A percentile compares a stretch with the other conserved stretches of the same genome.
Evolutionary conservation across 805 yeast species (phyloP).

Genomic region (Starmera caribaea): DNA sequence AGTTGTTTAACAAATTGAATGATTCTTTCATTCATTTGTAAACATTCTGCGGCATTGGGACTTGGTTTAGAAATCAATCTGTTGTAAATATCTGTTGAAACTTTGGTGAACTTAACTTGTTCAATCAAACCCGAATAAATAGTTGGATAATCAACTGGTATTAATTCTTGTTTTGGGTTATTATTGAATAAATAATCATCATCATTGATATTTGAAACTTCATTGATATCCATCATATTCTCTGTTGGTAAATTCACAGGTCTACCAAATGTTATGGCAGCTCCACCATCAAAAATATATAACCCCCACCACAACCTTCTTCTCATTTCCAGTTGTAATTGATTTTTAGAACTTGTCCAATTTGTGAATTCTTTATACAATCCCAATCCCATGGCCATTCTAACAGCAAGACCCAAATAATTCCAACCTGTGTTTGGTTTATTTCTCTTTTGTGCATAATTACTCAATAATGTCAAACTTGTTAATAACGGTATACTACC

Average conservation of each 20-base stretch:
- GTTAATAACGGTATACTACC: conserved; percentile 48
- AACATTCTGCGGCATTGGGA: conserved; percentile 39
- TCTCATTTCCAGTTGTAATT: conserved; percentile 42
- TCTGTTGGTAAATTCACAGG: conserved; percentile 44
- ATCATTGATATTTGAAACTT: conserved; percentile 44
- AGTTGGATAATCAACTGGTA: conserved; percentile 32
- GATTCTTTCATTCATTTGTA: conserved; percentile 35
- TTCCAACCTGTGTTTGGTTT: conserved; percentile 66
- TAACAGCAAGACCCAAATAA: conserved; percentile 50
- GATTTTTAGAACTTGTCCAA: conserved; percentile 27
- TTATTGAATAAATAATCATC: conserved; percentile 15
- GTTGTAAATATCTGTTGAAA: conserved; percentile 40
- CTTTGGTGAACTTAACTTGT: conserved; percentile 39
- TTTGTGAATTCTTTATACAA: conserved; percentile 43
- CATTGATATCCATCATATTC: conserved; percentile 36
- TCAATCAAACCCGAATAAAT: conserved; percentile 49
- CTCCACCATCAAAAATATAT: conserved; percentile 52
- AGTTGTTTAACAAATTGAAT: conserved; percentile 29
- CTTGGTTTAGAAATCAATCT: conserved; percentile 36
- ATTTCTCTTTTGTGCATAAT: conserved; percentile 54
- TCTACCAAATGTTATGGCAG: conserved; percentile 56
- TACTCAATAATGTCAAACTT: conserved; percentile 43
- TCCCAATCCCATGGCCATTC: conserved; percentile 62
- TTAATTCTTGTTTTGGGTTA: conserved; percentile 9
- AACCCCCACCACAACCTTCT: conserved; percentile 64